phyloP scores from a whole-genome alignment of 176 grass and related monocot species.

The Oryza glaberrima region DNA sequence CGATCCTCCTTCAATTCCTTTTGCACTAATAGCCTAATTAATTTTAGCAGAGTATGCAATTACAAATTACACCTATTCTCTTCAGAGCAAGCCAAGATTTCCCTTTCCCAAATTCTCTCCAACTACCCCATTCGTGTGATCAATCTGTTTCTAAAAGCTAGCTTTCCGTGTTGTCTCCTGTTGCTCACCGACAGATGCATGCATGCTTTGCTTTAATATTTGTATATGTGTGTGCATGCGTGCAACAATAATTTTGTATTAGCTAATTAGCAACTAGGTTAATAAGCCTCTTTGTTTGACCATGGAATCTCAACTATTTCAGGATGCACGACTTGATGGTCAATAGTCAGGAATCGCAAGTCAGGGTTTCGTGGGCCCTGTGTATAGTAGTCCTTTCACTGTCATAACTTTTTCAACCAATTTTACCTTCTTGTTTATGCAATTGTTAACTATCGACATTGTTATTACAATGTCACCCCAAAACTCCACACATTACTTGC shows the following conservation, averaged over 20 bases:
- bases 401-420: neutral
- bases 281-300: conserved; percentile 47
- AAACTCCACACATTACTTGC: no score
- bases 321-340: conserved; percentile 15
- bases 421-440: no score
- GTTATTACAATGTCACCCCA: no score
- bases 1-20: neutral
- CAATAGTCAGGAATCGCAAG: conserved; percentile 34
- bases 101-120: conserved; percentile 45
- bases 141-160: neutral
- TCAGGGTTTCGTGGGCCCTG: conserved; percentile 21
- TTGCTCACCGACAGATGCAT: neutral
- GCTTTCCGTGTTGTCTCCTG: neutral
- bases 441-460: no score
- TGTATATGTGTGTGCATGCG: conserved; percentile 15
- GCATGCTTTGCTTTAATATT: conserved; percentile 10
- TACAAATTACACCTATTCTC: conserved; percentile 19
- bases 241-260: conserved; percentile 10
- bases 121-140: conserved; percentile 31
- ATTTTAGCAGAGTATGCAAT: neutral
- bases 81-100: conserved; percentile 22
- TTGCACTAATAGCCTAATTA: neutral
- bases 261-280: neutral
- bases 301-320: conserved; percentile 29
- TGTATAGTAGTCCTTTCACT: neutral